Conservation (phyloP, 2,329 filamentous ascomycete genomes). For the Ophiocordyceps australis region DNA sequence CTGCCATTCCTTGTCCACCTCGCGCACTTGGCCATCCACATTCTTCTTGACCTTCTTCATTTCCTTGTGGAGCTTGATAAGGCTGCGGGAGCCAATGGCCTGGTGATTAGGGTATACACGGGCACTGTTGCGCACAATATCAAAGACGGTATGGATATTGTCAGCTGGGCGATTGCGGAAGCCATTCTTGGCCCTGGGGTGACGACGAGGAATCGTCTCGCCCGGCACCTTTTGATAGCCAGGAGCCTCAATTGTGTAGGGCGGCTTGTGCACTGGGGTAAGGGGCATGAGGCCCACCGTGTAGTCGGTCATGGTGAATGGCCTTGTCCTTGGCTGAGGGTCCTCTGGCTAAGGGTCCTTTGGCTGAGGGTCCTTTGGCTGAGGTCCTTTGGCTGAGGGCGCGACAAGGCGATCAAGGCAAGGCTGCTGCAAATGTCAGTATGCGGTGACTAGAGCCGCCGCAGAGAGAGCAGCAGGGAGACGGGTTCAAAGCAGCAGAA, state of each 20-base stretch:
- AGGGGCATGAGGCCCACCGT: slow-evolving; percentile 28
- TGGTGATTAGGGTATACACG: slow-evolving; percentile 41
- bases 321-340: no score
- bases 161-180: slow-evolving; percentile 48
- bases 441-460: no score
- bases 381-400: no score
- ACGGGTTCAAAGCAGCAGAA: no score
- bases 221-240: slow-evolving; percentile 52
- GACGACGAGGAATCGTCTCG: slow-evolving; percentile 70
- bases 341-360: no score
- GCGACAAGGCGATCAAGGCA: no score
- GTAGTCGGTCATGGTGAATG: slow-evolving; percentile 13
- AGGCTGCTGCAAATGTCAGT: no score
- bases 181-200: slow-evolving; percentile 51
- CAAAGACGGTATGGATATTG: slow-evolving; percentile 60
- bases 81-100: slow-evolving; percentile 52
- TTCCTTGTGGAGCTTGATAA: slow-evolving; percentile 65
- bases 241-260: slow-evolving; percentile 57
- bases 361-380: no score
- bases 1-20: slow-evolving; percentile 82
- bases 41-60: slow-evolving; percentile 82
- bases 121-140: slow-evolving; percentile 56
- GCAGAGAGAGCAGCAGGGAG: no score
- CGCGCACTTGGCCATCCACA: slow-evolving; percentile 58
- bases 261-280: slow-evolving; percentile 46